Conservation (phyloP, 2,329 filamentous ascomycete genomes). For the Venturia pyrina region DNA sequence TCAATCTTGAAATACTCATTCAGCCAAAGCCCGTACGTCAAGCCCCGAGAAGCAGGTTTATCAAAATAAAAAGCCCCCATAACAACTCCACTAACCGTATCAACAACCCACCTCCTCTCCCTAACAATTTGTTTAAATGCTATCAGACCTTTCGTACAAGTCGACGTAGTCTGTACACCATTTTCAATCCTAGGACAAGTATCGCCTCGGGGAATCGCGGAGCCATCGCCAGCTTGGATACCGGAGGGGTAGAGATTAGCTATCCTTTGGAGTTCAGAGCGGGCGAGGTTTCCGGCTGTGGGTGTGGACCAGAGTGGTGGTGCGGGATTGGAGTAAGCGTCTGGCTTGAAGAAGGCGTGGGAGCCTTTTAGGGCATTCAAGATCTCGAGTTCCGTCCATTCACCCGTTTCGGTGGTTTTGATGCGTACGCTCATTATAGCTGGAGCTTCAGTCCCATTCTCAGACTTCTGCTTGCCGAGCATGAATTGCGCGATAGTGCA, state of each 20-base stretch:
- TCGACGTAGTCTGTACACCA: neutral
- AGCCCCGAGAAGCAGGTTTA: neutral
- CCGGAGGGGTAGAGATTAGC: conserved; percentile 3
- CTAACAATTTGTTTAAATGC: neutral
- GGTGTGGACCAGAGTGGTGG: conserved; percentile 5
- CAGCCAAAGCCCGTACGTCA: conserved; percentile 1
- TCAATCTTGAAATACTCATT: conserved; percentile 12
- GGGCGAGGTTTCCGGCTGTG: neutral
- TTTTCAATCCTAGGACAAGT: conserved; percentile 3
- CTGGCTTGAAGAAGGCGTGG: neutral
- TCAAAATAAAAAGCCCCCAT: conserved; percentile 6
- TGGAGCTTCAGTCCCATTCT: neutral
- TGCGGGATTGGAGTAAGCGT: neutral
- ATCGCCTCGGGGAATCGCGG: neutral
- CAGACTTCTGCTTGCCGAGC: neutral
- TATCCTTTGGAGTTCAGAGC: neutral
- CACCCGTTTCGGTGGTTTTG: neutral
- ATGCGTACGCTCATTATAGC: conserved; percentile 2
- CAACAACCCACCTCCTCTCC: conserved; percentile 6
- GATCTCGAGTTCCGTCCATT: neutral
- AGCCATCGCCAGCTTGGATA: conserved; percentile 6
- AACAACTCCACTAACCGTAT: conserved; percentile 5
- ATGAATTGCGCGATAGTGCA: conserved; percentile 8
- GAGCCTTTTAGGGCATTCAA: neutral
- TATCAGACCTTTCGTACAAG: neutral